These are phyloP conservation scores for Triangularia setosa DNA, from an alignment of 2,329 filamentous ascomycete species.

Conservation along the genomic window DNA sequence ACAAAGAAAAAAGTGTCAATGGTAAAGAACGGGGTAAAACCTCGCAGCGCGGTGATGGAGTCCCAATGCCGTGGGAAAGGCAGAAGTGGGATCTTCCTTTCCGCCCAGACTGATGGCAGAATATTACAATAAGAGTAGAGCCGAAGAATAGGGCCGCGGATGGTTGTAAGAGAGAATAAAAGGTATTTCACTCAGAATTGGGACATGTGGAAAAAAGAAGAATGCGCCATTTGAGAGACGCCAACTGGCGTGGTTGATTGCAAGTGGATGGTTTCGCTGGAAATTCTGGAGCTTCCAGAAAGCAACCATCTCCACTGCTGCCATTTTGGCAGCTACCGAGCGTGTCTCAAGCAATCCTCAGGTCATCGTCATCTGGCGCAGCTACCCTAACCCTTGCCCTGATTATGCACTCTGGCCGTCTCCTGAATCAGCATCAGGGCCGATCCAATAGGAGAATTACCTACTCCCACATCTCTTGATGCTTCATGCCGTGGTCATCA, in stretches of 20 bases:
- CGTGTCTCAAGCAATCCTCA: neutral
- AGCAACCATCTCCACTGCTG: constrained; percentile 2
- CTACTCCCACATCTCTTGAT: neutral
- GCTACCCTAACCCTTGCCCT: constrained; percentile 8
- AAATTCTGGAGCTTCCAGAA: constrained; percentile 5
- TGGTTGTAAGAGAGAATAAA: neutral
- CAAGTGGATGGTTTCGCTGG: neutral
- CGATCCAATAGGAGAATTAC: neutral
- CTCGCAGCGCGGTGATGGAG: neutral
- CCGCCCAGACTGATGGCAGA: neutral
- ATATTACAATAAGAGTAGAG: constrained; percentile 2
- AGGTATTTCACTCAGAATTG: neutral
- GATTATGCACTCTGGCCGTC: neutral
- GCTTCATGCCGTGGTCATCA: neutral
- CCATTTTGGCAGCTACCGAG: neutral
- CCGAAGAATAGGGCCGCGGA: neutral
- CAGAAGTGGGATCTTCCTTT: neutral
- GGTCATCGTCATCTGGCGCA: neutral
- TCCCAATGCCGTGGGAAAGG: neutral
- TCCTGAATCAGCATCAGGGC: neutral
- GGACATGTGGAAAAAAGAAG: neutral
- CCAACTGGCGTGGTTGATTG: neutral
- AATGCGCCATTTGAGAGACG: constrained; percentile 22
- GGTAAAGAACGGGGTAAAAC: neutral
- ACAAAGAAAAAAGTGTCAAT: constrained; percentile 5